Evolutionary conservation across 331 rosid genomes (phyloP).

Genomic region (Dryas integrifolia): DNA sequence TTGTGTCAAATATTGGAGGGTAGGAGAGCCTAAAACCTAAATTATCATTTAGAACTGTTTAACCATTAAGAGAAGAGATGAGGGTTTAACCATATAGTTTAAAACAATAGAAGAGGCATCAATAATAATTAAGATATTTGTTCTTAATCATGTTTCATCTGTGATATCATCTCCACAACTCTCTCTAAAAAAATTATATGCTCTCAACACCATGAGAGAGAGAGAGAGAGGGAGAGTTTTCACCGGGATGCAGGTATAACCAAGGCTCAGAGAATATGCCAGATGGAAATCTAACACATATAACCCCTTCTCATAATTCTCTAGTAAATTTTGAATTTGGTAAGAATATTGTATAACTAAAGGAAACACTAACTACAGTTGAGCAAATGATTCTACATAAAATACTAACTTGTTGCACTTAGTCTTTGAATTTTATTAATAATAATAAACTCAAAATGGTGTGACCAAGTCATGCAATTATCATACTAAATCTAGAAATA

Average conservation of each 20-base stretch:
- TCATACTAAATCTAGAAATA: neutral
- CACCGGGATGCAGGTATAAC: neutral
- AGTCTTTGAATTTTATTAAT: neutral
- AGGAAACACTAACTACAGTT: neutral
- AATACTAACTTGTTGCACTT: neutral
- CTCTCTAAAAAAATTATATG: neutral
- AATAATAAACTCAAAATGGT: neutral
- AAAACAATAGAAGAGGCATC: neutral
- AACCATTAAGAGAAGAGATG: constrained; percentile 3
- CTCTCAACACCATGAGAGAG: neutral
- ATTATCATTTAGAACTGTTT: neutral
- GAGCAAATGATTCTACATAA: neutral
- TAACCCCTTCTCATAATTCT: neutral
- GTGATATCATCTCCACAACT: neutral
- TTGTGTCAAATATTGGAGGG: neutral
- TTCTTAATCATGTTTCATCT: neutral
- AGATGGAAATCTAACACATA: neutral
- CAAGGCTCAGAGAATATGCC: neutral
- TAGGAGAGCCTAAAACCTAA: neutral
- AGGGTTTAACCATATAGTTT: neutral
- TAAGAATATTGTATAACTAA: neutral
- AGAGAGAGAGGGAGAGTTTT: too few relatives aligned
- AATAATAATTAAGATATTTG: neutral
- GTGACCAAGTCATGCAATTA: constrained; percentile 2
- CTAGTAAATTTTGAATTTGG: neutral